Evolutionary conservation across 2,329 filamentous ascomycete species (phyloP), one percentile per base, ranked within the genome.

Genomic region (Hortaea werneckii): DNA sequence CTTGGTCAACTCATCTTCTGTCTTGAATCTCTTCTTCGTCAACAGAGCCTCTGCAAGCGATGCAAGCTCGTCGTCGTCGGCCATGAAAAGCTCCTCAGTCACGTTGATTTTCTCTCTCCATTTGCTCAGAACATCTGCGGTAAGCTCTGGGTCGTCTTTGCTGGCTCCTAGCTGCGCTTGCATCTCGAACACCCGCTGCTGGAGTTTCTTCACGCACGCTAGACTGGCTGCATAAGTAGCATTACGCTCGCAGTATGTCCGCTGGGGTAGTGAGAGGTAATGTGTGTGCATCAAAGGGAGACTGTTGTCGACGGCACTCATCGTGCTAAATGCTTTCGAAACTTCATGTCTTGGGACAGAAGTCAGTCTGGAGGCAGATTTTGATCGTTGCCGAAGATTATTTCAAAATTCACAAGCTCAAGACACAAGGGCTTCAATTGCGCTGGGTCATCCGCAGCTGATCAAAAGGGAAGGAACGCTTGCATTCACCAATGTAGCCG

Each of bases 31-130:
- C 8, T 27, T 27, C 11, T 35, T 35, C 20, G 5, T 7, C 6
- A 43, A 5, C 32, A 46, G 34, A n/a, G 32, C 44, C 13, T 46
- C 44, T 11, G 44, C 44, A 11, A 46, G 40, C 6, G 7, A 12
- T 3, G 40, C 40, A 13, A 46, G 40, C 40, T 10, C 29, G 27
- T 43, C 12, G 28, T 46, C 32, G 7, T 8, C 10, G 7, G 11
- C 28, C 26, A 12, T 43, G 48, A 50, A 35, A 5, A 37, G 6
- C 10, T 48, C 30, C 28, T 50, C 38, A 39, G 37, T n/a, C 37
- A 42, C 40, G 28, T 38, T 29, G 34, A 45, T 30, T 11, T 38
- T 11, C 20, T 48, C 28, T 27, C 12, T 32, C 40, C 29, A 20
- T 3, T 10, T 29, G 8, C 6, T 38, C n/a, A 40, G 6, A 11